Percentiles rank a stretch among this genome's conserved stretches.
Conservation (phyloP, 164 flowering plant species). For the Macadamia integrifolia region DNA sequence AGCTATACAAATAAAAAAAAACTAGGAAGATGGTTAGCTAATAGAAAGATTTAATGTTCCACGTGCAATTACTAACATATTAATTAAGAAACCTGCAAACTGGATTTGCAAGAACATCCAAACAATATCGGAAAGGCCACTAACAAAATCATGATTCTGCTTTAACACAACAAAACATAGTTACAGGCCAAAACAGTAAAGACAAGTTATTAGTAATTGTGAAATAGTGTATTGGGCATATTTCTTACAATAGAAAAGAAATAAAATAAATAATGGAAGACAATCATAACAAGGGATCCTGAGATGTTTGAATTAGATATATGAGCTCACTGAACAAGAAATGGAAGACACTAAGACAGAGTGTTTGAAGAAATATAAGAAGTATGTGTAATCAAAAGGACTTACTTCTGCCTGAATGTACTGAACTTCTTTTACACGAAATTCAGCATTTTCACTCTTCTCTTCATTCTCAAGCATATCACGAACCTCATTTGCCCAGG, state of each 20-base stretch:
- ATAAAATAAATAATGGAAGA: not conserved
- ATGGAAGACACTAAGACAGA: not conserved
- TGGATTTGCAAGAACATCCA: no score
- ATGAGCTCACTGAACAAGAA: no score
- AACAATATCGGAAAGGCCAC: no score
- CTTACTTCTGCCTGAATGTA: conserved; percentile 95
- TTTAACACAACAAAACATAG: no score
- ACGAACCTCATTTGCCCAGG: conserved; percentile 83
- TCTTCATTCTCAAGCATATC: conserved; percentile 86
- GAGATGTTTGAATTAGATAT: no score
- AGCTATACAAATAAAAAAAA: no score
- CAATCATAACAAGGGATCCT: not conserved
- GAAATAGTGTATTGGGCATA: not conserved
- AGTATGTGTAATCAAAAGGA: not conserved
- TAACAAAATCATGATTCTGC: no score
- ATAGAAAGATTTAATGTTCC: no score
- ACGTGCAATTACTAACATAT: no score
- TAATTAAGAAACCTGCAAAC: no score
- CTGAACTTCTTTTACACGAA: conserved; percentile 92
- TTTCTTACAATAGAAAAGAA: not conserved
- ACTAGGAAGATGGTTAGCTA: no score
- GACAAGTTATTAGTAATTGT: not conserved
- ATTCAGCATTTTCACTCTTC: conserved; percentile 90
- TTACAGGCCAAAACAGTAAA: no score
- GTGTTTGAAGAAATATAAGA: not conserved